phyloP scores from a whole-genome alignment of 192 early-diverging fungal genomes.

The Ambispora gerdemannii region DNA sequence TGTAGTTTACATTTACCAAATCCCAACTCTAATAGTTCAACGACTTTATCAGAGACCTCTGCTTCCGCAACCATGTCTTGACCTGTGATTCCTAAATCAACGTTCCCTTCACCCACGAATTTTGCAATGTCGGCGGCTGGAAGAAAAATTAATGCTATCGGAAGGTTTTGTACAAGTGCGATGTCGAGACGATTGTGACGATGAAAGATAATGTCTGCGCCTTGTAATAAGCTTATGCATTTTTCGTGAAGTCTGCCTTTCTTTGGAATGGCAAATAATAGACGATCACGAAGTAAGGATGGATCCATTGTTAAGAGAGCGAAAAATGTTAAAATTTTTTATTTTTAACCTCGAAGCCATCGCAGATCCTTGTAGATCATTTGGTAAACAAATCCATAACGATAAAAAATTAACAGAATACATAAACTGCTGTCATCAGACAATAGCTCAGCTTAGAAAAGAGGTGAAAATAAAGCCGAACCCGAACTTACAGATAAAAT shows the following conservation, averaged over 20 bases:
- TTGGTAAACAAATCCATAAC: too few relatives aligned
- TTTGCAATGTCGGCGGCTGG: slow-evolving; percentile 95
- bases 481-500: not conserved
- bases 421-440: too few relatives aligned
- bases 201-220: slow-evolving; percentile 94
- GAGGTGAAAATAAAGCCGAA: not conserved
- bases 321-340: too few relatives aligned
- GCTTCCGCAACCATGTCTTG: slow-evolving; percentile 92
- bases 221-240: slow-evolving; percentile 73
- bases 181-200: slow-evolving; percentile 95
- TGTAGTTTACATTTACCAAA: slow-evolving; percentile 93
- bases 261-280: slow-evolving; percentile 97
- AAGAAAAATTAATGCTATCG: slow-evolving; percentile 91
- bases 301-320: not conserved
- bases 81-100: slow-evolving; percentile 96
- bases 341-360: too few relatives aligned
- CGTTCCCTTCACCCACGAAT: slow-evolving; percentile 92
- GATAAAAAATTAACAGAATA: too few relatives aligned
- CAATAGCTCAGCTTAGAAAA: not conserved
- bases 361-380: too few relatives aligned
- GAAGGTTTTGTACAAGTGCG: slow-evolving; percentile 90
- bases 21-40: slow-evolving; percentile 69
- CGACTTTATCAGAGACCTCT: slow-evolving; percentile 64
- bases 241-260: slow-evolving; percentile 96
- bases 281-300: slow-evolving; percentile 53